Conservation (phyloP, 768 basidiomycete genomes). For the Lentinula lateritia region DNA sequence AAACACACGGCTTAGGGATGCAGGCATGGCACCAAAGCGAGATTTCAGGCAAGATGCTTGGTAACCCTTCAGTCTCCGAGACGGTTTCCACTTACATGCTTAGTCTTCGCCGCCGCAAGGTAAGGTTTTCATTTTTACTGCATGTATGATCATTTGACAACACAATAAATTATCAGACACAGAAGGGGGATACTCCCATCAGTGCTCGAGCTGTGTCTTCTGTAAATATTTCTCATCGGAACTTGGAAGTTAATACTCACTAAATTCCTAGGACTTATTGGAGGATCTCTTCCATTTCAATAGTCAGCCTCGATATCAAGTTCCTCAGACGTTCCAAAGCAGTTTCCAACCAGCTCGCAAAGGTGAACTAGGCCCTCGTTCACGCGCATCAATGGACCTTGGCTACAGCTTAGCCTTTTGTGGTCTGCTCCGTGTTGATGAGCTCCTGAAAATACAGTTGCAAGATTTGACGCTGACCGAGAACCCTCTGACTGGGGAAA, state of each 20-base stretch:
- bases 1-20: slow-evolving; percentile 4
- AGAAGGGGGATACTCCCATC: too few relatives aligned
- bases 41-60: background rate
- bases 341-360: background rate
- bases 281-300: too few relatives aligned
- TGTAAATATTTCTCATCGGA: too few relatives aligned
- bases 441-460: slow-evolving; percentile 12
- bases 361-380: too few relatives aligned
- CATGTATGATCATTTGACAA: too few relatives aligned
- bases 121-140: background rate
- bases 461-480: slow-evolving; percentile 2
- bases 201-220: slow-evolving; percentile 1
- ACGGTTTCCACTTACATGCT: slow-evolving; percentile 15
- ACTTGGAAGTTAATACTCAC: too few relatives aligned
- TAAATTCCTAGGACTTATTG: too few relatives aligned
- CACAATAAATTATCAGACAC: too few relatives aligned
- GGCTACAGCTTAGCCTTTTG: slow-evolving; percentile 7
- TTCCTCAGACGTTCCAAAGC: too few relatives aligned
- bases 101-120: slow-evolving; percentile 8
- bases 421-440: slow-evolving; percentile 14
- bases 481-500: too few relatives aligned
- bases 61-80: slow-evolving; percentile 18
- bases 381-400: background rate
- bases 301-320: too few relatives aligned
- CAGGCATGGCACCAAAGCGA: slow-evolving; percentile 14